Evolutionary conservation across 805 yeast species (phyloP).

Genomic region (Lipomyces spencermartinsiae): DNA sequence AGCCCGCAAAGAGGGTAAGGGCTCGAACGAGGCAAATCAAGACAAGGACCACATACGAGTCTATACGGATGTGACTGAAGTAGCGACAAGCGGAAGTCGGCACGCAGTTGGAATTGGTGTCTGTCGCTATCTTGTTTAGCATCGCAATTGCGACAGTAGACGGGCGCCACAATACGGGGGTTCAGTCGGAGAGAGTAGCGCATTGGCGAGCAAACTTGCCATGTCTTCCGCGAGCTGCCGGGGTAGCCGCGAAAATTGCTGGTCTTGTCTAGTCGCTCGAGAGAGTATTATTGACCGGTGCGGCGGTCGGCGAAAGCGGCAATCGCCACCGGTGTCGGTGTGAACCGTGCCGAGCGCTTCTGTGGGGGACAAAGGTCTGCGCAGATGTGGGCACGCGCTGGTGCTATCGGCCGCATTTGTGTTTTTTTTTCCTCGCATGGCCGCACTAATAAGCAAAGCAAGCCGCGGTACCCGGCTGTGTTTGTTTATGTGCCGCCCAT

Average conservation of each 20-base stretch:
- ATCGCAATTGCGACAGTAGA: not conserved
- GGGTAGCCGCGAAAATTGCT: not conserved
- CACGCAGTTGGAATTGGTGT: not conserved
- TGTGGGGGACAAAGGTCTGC: not conserved
- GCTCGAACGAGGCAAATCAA: no score
- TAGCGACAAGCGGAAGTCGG: not conserved
- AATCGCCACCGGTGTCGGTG: not conserved
- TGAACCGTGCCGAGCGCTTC: not conserved
- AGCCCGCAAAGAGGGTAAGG: no score
- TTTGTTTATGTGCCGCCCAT: not conserved
- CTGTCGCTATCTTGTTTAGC: not conserved
- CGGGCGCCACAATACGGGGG: not conserved
- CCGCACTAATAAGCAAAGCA: not conserved
- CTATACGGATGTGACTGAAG: no score
- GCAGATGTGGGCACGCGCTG: not conserved
- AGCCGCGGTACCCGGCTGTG: not conserved
- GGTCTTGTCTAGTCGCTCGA: not conserved
- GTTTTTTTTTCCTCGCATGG: not conserved
- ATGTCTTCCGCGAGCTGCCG: not conserved
- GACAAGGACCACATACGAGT: not conserved
- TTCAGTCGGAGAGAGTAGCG: no score
- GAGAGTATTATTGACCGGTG: not conserved
- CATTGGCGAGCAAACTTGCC: no score
- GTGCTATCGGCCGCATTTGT: not conserved
- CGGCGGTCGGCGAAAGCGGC: constrained; percentile 3